These are phyloP conservation scores for Candida stauntonica DNA, from an alignment of 805 yeast species.

Conservation along the genomic window DNA sequence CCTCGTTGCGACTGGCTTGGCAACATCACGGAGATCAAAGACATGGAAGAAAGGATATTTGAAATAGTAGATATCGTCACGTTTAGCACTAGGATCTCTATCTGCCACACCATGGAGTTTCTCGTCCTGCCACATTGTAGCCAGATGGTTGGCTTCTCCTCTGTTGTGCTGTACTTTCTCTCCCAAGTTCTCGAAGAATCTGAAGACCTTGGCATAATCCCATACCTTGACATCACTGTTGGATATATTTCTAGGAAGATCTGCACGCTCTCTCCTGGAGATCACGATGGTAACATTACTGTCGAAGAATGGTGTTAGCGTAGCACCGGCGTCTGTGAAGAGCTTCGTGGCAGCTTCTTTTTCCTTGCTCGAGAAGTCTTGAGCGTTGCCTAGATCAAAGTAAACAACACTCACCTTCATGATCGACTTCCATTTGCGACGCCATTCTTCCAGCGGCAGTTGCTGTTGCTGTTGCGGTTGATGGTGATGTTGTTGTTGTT, in stretches of 20 bases:
- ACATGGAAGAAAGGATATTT: constrained; percentile 70
- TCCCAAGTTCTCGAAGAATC: constrained; percentile 69
- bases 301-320: constrained; percentile 55
- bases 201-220: constrained; percentile 78
- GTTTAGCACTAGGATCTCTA: constrained; percentile 77
- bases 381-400: constrained; percentile 43
- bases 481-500: constrained; percentile 10
- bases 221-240: constrained; percentile 55
- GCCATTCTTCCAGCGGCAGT: constrained; percentile 46
- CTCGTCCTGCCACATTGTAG: constrained; percentile 75
- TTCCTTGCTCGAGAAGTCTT: constrained; percentile 28
- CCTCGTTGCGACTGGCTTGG: constrained; percentile 74
- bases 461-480: constrained; percentile 8
- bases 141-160: constrained; percentile 35
- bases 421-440: constrained; percentile 52
- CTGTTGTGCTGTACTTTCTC: constrained; percentile 25
- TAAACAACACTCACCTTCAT: constrained; percentile 54
- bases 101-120: constrained; percentile 83
- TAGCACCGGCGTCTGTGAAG: constrained; percentile 43
- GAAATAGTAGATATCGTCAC: constrained; percentile 84
- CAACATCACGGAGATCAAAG: constrained; percentile 72
- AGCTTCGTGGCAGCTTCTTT: constrained; percentile 31
- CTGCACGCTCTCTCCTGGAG: constrained; percentile 52
- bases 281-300: constrained; percentile 66
- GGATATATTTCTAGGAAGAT: constrained; percentile 46